Conservation (phyloP, 257 asterid genomes). For the Datura wrightii region DNA sequence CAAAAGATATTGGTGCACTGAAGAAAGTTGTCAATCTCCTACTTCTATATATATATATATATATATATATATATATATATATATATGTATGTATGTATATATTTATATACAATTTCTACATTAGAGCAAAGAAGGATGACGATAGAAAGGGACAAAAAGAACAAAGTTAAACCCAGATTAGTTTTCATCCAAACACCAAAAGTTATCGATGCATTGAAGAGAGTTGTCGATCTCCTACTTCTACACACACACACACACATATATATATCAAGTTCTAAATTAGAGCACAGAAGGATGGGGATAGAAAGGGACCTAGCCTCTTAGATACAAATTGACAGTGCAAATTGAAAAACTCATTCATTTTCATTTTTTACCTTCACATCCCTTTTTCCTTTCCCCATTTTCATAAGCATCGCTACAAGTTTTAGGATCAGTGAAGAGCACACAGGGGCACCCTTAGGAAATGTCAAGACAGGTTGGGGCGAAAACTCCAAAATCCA, state of each 20-base stretch:
- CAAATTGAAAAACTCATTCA: background rate
- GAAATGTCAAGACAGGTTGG: background rate
- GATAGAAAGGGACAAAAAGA: background rate
- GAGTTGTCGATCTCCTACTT: too few relatives aligned
- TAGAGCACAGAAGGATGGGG: background rate
- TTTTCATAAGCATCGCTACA: background rate
- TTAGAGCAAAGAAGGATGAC: too few relatives aligned
- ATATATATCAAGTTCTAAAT: background rate
- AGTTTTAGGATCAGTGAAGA: background rate
- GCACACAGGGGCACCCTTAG: background rate
- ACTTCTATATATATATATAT: background rate
- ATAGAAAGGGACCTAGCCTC: background rate
- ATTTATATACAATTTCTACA: too few relatives aligned
- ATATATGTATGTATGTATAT: too few relatives aligned
- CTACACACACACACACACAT: background rate
- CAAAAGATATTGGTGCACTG: background rate
- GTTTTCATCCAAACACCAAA: background rate
- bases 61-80: background rate
- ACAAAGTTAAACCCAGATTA: slow-evolving; percentile 26
- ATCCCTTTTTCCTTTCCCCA: background rate
- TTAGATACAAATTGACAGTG: background rate
- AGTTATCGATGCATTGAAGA: background rate
- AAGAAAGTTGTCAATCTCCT: too few relatives aligned
- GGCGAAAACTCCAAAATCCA: too few relatives aligned
- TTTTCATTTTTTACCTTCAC: background rate